Evolutionary conservation across 2,329 filamentous ascomycete genomes (phyloP), one percentile per base, ranked within the genome.

Genomic region (Samsoniella hepiali): DNA sequence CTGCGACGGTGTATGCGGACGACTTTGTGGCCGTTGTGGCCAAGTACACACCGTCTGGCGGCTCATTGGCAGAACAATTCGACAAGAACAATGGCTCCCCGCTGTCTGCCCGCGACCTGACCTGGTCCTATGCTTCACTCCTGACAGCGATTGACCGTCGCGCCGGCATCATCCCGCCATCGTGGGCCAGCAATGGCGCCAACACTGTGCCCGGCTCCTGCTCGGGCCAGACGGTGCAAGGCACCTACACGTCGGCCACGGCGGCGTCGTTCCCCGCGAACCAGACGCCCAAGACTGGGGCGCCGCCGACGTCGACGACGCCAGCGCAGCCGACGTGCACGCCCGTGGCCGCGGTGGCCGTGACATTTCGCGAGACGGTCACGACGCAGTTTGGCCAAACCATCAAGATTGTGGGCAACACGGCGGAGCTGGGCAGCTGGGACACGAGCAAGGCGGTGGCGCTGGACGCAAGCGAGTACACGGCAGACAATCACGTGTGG

Each of bases 111-210:
- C 75, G 78, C 22, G 86, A 91, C 67, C 77, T 91, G 34, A 91
- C 89, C 3, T 91, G 89, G 89, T 90, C 88, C 0, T 91, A 91
- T 67, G 87, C 88, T 1, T 82, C 88, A 0, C 88, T 91, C 73
- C 76, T 91, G 54, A 88, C 88, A 0, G 83, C 84, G n/a, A 76
- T 79, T 31, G 81, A 81, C 49, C 82, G 87, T 44, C 82, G 87
- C 54, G 80, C 81, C 54, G 81, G 81, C 27, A 69, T 82, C 17
- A 73, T 87, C 9, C 86, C 87, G 1, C 76, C 80, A 1, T 81
- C 84, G 6, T 89, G 87, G 87, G 79, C 79, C 4, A 79, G 75
- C 34, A 66, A 74, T 51, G 69, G 76, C 6, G 78, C 78, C 3
- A 80, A 78, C 64, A 76, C 77, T 0, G 74, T 87, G 0, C 84